phyloP scores from a whole-genome alignment of 805 yeast species.

The Starmerella bacillaris region DNA sequence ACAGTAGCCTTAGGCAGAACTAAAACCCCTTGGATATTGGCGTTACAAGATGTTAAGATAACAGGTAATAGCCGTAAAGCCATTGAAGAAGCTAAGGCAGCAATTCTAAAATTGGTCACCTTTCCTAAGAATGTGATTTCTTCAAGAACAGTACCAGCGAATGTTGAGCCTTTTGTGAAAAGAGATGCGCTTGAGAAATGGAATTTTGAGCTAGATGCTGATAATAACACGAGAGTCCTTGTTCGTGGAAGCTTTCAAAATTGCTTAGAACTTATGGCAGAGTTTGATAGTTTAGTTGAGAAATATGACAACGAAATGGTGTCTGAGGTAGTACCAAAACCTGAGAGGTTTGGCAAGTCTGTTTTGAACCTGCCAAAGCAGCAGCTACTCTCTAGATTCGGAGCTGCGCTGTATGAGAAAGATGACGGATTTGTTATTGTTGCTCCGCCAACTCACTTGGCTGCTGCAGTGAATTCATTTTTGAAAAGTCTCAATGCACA shows the following conservation, averaged over 20 bases:
- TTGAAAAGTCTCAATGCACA: slow-evolving; percentile 41
- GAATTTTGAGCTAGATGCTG: too few species aligned
- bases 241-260: too few species aligned
- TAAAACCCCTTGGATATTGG: slow-evolving; percentile 7
- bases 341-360: too few species aligned
- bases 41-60: slow-evolving; percentile 3
- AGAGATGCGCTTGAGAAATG: too few species aligned
- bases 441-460: slow-evolving; percentile 2
- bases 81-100: slow-evolving; percentile 2
- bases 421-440: not conserved
- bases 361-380: too few species aligned
- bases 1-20: slow-evolving; percentile 3
- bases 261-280: too few species aligned
- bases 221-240: too few species aligned
- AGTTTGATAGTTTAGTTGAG: too few species aligned
- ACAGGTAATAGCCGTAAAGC: slow-evolving; percentile 4
- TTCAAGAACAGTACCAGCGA: too few species aligned
- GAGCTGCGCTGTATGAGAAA: not conserved
- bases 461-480: slow-evolving; percentile 45
- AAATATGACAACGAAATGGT: too few species aligned
- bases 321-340: too few species aligned
- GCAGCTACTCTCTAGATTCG: not conserved
- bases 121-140: not conserved
- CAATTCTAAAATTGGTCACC: not conserved
- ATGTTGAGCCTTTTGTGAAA: too few species aligned